Evolutionary conservation across 2,329 filamentous ascomycete species (phyloP), one percentile per base, ranked within the genome.

Genomic region (Botrytis deweyae): DNA sequence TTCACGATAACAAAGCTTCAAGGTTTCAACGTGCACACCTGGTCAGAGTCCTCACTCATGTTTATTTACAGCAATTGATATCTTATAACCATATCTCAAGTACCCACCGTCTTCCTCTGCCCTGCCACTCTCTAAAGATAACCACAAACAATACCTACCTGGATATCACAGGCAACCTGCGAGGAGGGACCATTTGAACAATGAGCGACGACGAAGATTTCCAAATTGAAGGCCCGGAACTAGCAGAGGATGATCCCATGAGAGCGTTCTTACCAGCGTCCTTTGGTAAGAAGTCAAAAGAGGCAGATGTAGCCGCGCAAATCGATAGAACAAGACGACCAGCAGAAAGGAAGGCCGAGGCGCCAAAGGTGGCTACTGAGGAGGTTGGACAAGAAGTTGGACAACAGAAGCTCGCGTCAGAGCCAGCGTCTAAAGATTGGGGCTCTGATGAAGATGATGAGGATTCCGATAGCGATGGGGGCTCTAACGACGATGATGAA

Each of bases 201-300:
- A 90, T 90, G 89, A 88, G 86, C 79, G 87, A 89, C 83, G 87
- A 88, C 78, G 88, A 89, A 70, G 88, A 91, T 65, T 84, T 86
- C 78, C 85, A 88, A 75, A 84, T 91, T 61, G 88, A 90, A 78
- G 83, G 80, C 38, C 85, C 87, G 29, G 85, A 86, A 49, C 79
- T 91, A 75, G 86, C 87, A 49, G 84, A 84, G 33, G 89, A 93
- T 80, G 91, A 94, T 76, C 90, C 91, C 59, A 88, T 95, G 86
- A 88, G 91, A 80, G 87, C 89, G 69, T 97, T 94, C 80, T 84
- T 98, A 75, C 95, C 95, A 0, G 87, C 90, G 3, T 89, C 93
- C 0, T 98, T 98, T 81, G 95, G 95, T 70, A 97, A 95, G 82
- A 92, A 92, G 81, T 87, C 90, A 55, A 91, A 89, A 78, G 89